Percentiles rank a stretch among this genome's conserved stretches.
Conservation (phyloP, 2,329 filamentous ascomycete species). For the Proliferodiscus dingleyae region DNA sequence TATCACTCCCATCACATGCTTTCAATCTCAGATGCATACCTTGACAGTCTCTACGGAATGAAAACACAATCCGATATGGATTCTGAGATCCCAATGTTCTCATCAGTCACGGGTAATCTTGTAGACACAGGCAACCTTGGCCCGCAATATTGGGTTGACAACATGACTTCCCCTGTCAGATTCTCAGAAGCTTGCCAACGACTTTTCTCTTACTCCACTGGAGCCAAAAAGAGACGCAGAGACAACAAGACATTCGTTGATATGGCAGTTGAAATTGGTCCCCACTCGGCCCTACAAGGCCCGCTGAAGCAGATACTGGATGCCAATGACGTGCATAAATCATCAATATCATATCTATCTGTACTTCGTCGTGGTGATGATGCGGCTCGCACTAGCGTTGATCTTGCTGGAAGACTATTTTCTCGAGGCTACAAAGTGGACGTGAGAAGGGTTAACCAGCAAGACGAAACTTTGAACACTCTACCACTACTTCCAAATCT, state of each 20-base stretch:
- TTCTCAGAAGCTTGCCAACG: not conserved
- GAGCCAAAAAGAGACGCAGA: too few relatives aligned
- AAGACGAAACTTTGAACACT: not conserved
- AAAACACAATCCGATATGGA: not conserved
- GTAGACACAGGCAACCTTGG: not conserved
- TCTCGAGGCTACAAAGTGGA: conserved; percentile 9
- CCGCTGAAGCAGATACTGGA: conserved; percentile 22
- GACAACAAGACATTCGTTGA: too few relatives aligned
- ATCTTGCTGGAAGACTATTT: conserved; percentile 15
- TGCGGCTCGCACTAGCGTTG: conserved; percentile 14
- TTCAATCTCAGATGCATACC: not conserved
- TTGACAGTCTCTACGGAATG: not conserved
- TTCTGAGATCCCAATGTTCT: not conserved
- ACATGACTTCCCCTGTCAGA: not conserved
- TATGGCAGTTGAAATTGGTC: conserved; percentile 29
- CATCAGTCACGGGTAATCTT: not conserved
- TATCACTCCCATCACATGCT: conserved; percentile 33
- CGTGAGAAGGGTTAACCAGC: conserved; percentile 8
- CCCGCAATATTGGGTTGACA: not conserved
- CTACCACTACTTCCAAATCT: not conserved
- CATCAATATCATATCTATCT: conserved; percentile 10
- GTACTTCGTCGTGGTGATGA: conserved; percentile 12
- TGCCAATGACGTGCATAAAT: not conserved
- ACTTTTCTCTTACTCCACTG: not conserved
- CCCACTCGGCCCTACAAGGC: conserved; percentile 31